phyloP scores from a whole-genome alignment of 176 grass and related monocot genomes.

The Hyparrhenia diplandra region DNA sequence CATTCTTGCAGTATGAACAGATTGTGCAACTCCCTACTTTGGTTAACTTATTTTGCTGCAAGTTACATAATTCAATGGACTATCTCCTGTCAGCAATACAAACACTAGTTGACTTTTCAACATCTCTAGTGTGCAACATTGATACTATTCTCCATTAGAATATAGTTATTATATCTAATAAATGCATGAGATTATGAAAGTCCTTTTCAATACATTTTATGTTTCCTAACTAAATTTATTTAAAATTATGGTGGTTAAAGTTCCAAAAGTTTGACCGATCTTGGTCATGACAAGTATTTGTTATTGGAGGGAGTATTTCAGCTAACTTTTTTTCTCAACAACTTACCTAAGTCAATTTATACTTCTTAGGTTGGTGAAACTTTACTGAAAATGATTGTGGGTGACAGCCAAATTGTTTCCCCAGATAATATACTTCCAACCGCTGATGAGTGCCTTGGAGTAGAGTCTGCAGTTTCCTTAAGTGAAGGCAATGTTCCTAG shows the following conservation, averaged over 20 bases:
- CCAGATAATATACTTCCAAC: conserved; percentile 35
- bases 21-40: background rate
- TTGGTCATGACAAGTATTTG: background rate
- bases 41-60: background rate
- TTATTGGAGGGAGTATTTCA: background rate
- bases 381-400: conserved; percentile 77
- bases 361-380: conserved; percentile 86
- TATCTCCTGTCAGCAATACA: background rate
- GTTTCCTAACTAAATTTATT: background rate
- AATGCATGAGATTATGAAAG: background rate
- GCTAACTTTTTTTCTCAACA: background rate
- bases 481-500: conserved; percentile 15
- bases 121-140: background rate
- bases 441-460: conserved; percentile 16
- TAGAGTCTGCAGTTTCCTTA: conserved; percentile 27
- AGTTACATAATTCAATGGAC: conserved; percentile 3
- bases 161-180: background rate
- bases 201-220: background rate
- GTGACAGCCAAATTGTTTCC: conserved; percentile 38
- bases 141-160: background rate
- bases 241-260: background rate
- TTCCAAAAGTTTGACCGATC: background rate
- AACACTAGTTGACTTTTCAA: background rate
- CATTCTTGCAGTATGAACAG: background rate
- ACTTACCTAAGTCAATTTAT: conserved; percentile 21